Conservation (phyloP, 805 yeast species). For the Candida caryicola region DNA sequence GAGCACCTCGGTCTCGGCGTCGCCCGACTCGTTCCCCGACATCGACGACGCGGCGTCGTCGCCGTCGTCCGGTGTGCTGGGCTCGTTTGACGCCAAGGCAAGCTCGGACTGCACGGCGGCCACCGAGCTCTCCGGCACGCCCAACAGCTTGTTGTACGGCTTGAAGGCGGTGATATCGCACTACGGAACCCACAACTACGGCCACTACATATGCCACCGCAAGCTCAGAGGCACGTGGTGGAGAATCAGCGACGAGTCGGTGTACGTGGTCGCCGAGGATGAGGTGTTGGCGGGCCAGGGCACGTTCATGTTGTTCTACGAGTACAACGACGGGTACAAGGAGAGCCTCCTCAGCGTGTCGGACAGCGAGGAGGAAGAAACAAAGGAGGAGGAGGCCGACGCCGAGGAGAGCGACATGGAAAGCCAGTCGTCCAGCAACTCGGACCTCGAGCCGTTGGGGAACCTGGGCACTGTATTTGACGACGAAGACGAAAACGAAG, state of each 20-base stretch:
- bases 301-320: conserved; percentile 91
- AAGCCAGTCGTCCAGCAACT: not conserved
- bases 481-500: conserved; percentile 5
- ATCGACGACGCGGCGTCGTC: not conserved
- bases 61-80: not conserved
- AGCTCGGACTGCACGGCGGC: conserved; percentile 1
- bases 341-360: conserved; percentile 10
- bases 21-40: not conserved
- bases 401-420: conserved; percentile 10
- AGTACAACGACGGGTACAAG: conserved; percentile 36
- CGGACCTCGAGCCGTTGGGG: not conserved
- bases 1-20: not conserved
- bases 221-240: conserved; percentile 86
- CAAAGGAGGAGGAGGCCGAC: conserved; percentile 7
- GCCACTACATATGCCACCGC: conserved; percentile 92
- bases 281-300: conserved; percentile 84
- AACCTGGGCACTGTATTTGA: not conserved
- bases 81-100: not conserved
- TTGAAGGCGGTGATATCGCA: conserved; percentile 87
- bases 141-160: conserved; percentile 56
- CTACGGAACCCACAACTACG: conserved; percentile 94
- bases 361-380: conserved; percentile 11
- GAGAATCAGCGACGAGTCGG: conserved; percentile 90
- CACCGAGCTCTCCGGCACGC: conserved; percentile 16
- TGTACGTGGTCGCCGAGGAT: conserved; percentile 71